These are phyloP conservation scores for Arabis hirsuta DNA, from an alignment of 345 rosid genomes.

Conservation along the genomic window DNA sequence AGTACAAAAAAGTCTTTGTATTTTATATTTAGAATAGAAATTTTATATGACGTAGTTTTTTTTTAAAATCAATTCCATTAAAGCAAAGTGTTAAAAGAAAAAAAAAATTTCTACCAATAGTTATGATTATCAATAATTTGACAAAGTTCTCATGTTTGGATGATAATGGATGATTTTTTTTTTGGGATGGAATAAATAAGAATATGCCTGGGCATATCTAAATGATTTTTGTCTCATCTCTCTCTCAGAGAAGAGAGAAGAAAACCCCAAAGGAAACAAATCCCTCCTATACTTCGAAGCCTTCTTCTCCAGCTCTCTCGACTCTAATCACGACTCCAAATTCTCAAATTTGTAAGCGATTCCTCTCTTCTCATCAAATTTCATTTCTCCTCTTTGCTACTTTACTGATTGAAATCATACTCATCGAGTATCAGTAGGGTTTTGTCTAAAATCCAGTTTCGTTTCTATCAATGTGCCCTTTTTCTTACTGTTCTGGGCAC, in stretches of 20 bases:
- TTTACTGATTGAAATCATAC: neutral
- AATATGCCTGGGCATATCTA: slow-evolving; percentile 39
- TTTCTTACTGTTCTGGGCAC: slow-evolving; percentile 4
- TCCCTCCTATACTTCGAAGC: neutral
- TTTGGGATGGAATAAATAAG: slow-evolving; percentile 31
- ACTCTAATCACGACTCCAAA: neutral
- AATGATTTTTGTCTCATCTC: slow-evolving; percentile 2
- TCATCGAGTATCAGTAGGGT: slow-evolving; percentile 1
- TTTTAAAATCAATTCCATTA: no score
- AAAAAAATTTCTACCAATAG: no score
- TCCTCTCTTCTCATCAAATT: neutral
- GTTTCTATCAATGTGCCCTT: neutral
- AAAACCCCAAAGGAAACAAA: neutral
- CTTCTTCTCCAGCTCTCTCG: slow-evolving; percentile 22
- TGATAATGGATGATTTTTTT: no score
- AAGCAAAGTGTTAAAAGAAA: no score
- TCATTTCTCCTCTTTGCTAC: neutral
- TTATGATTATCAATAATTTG: no score
- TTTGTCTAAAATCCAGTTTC: neutral
- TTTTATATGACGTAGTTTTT: no score
- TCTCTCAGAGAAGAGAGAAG: neutral
- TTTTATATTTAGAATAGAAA: no score
- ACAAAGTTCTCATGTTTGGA: no score
- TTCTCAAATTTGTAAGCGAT: slow-evolving; percentile 11
- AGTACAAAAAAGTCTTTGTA: no score